Percentiles rank a stretch among this genome's conserved stretches.
Evolutionary conservation across 345 rosid genomes (phyloP).

Genomic region (Citrus hindsii): DNA sequence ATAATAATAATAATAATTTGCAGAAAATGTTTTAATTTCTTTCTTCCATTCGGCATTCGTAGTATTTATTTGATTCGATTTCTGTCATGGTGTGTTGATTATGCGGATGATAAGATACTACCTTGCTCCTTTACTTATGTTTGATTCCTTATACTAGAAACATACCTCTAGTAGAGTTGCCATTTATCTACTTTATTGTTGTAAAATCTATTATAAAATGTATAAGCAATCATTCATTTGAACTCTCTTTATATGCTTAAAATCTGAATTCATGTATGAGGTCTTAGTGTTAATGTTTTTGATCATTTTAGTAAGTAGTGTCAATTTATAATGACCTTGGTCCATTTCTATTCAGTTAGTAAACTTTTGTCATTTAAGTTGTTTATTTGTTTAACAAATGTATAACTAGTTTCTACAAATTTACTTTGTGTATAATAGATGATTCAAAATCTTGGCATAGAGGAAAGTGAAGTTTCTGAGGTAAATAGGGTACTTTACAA

Average conservation of each 20-base stretch:
- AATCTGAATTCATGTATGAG: not conserved
- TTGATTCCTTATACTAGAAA: not conserved
- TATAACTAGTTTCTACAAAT: too few relatives aligned
- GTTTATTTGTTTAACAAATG: too few relatives aligned
- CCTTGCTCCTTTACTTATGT: not conserved
- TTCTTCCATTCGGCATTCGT: too few relatives aligned
- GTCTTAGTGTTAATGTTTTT: not conserved
- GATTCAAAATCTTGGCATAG: too few relatives aligned
- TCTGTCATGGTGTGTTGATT: constrained; percentile 32
- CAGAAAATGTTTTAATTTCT: too few relatives aligned
- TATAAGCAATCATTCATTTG: not conserved
- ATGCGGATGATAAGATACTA: constrained; percentile 77
- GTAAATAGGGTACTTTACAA: too few relatives aligned
- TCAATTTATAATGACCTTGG: not conserved
- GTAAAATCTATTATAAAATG: not conserved
- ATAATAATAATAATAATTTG: too few relatives aligned
- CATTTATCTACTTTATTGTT: not conserved
- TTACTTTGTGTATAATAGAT: too few relatives aligned
- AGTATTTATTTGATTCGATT: too few relatives aligned
- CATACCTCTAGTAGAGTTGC: not conserved
- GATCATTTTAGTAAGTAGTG: not conserved
- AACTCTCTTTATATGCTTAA: not conserved
- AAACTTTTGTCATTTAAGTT: not conserved
- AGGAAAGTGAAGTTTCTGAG: too few relatives aligned
- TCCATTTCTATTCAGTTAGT: not conserved